Conservation (phyloP, 495 filamentous ascomycete genomes). For the Immersiella caudata region DNA sequence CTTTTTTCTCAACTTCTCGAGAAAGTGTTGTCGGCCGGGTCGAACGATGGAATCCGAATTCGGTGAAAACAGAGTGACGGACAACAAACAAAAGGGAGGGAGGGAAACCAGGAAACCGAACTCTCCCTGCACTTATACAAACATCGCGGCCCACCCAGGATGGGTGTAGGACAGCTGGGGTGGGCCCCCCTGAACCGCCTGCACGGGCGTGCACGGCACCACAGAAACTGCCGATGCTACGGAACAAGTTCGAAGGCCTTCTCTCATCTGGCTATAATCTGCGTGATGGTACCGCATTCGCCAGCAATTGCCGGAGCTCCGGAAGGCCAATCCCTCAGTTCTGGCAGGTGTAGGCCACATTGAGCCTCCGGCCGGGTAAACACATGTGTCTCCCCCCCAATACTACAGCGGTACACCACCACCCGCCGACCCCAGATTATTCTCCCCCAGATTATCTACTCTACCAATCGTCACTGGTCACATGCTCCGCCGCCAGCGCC, state of each 20-base stretch:
- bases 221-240: slow-evolving; percentile 50
- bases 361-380: slow-evolving; percentile 19
- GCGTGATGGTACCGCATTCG: slow-evolving; percentile 47
- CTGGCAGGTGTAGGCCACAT: slow-evolving; percentile 8
- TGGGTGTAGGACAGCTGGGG: too few species aligned
- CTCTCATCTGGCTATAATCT: slow-evolving; percentile 43
- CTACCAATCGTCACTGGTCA: slow-evolving; percentile 14
- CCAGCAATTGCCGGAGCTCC: slow-evolving; percentile 44
- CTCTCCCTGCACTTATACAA: not conserved
- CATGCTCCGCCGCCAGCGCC: slow-evolving; percentile 13
- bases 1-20: slow-evolving; percentile 21
- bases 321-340: slow-evolving; percentile 18
- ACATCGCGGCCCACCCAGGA: not conserved
- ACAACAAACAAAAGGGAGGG: not conserved
- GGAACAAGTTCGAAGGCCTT: slow-evolving; percentile 41
- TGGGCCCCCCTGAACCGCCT: not conserved
- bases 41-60: not conserved
- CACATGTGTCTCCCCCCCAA: slow-evolving; percentile 28
- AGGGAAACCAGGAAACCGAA: not conserved
- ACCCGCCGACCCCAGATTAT: slow-evolving; percentile 11
- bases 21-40: not conserved
- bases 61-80: not conserved
- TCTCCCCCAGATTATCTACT: slow-evolving; percentile 1
- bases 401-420: not conserved
- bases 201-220: slow-evolving; percentile 11